Conservation (phyloP, 148 eudicot genomes). For the Vaccinium corymbosum region DNA sequence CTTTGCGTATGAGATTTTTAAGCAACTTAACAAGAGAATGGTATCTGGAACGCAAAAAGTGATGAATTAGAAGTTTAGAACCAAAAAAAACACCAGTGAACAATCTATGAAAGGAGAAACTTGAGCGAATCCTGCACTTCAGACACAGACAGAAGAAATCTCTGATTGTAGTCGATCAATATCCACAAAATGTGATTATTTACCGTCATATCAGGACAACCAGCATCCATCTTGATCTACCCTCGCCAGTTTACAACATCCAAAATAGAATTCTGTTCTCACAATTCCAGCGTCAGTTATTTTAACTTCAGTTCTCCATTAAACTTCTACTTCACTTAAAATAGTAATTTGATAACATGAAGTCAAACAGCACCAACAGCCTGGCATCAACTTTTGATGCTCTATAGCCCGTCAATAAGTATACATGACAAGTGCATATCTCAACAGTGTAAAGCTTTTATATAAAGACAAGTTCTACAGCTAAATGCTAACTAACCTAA, state of each 20-base stretch:
- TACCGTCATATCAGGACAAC: neutral
- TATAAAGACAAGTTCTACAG: neutral
- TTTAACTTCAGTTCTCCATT: neutral
- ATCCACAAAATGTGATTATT: neutral
- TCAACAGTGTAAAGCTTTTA: neutral
- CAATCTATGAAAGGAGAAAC: neutral
- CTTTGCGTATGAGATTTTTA: constrained; percentile 47
- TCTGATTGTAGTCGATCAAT: neutral
- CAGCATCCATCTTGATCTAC: neutral
- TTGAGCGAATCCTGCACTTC: neutral
- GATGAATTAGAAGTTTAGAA: neutral
- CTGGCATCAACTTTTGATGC: constrained; percentile 3
- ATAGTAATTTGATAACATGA: neutral
- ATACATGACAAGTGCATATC: neutral
- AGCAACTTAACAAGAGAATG: constrained; percentile 60
- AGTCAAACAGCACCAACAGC: neutral
- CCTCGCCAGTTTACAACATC: neutral
- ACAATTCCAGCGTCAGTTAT: neutral
- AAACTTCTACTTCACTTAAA: neutral
- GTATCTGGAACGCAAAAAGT: constrained; percentile 40
- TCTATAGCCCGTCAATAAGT: neutral
- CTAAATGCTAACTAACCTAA: neutral
- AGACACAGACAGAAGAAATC: neutral
- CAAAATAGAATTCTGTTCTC: neutral
- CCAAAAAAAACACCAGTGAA: neutral